Evolutionary conservation across 73 alveolate genomes (phyloP), one percentile per base, ranked within the genome.

Genomic region (Paramecium primaurelia): DNA sequence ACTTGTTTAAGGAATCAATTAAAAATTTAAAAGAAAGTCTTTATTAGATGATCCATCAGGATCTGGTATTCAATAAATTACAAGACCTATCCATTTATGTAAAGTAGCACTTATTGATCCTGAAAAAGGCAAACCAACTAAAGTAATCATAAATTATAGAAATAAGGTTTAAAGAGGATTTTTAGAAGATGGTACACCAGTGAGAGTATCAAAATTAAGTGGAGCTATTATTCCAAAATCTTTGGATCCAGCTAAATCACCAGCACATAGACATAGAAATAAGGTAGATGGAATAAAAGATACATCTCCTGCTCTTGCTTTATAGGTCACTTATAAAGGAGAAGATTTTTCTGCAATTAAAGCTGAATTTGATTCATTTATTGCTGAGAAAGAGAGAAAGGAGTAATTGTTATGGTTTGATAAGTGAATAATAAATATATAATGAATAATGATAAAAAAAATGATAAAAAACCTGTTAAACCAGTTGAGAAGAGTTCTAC

Each of bases 71-170:
- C 51, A 73, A 10, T 26, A 71, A 80, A 44, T 59, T 25, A 92
- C 88, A 54, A 86, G 85, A 49, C 98, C 99, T 11, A 49, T 97
- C 12, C 99, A 97, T 93, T 95, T 97, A 16, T 93, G 98, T 37
- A 97, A 96, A 30, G 98, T 97, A 11, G 87, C 96, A 14, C 93
- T 97, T 8, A 92, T 96, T 26, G 99, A 97, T 86, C 99, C 99
- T 38, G 98, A 97, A 71, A 86, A 95, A 42, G 92, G 96, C 18
- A 92, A 71, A 69, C 96, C 98, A 6, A 95, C 99, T 10, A 54
- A 54, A 54, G 69, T 54, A 54, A 4, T 6, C 10, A n/a, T 71
- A 96, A 54, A 64, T 92, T 22, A n/a, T 58, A 30, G 22, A 28
- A 59, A 32, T 14, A 30, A 64, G 84, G 47, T 64, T 64, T 32